Percentiles rank a stretch among this genome's conserved stretches.
These are phyloP conservation scores for Echria macrotheca DNA, from an alignment of 495 filamentous ascomycete species.

Conservation along the genomic window DNA sequence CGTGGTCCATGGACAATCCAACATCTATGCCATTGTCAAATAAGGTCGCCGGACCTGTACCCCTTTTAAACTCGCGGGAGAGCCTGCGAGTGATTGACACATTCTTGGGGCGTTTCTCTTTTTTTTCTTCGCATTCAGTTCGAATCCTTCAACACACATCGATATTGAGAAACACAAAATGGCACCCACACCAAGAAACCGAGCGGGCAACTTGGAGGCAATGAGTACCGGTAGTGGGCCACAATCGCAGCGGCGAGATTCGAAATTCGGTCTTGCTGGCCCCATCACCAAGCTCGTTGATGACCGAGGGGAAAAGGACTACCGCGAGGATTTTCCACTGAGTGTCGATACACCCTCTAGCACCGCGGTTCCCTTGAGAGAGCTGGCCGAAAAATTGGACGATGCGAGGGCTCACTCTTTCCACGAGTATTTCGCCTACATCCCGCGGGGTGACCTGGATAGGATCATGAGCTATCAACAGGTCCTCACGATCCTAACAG, in stretches of 20 bases:
- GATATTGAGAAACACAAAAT: not conserved
- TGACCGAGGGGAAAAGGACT: constrained; percentile 1
- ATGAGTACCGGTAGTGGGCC: not conserved
- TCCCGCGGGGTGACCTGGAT: not conserved
- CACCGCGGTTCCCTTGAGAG: not conserved
- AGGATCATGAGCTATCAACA: not conserved
- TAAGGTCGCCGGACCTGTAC: too few relatives aligned
- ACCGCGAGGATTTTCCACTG: not conserved
- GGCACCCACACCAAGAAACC: not conserved
- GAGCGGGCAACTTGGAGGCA: not conserved
- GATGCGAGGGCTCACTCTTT: not conserved
- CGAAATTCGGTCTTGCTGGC: not conserved
- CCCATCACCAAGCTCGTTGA: not conserved
- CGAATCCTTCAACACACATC: not conserved
- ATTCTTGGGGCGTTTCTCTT: too few relatives aligned
- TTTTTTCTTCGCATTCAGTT: not conserved
- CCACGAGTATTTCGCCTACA: not conserved
- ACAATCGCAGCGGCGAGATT: not conserved
- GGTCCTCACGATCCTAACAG: not conserved
- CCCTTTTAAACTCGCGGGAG: too few relatives aligned
- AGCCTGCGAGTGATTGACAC: too few relatives aligned
- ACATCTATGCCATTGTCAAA: too few relatives aligned
- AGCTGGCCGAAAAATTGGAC: not conserved
- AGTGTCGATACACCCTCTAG: not conserved
- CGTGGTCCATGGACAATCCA: too few relatives aligned